A percentile compares a stretch with the other conserved stretches of the same genome.
These are phyloP conservation scores for Cicer bijugum DNA, from an alignment of 306 rosid species.

Conservation along the genomic window DNA sequence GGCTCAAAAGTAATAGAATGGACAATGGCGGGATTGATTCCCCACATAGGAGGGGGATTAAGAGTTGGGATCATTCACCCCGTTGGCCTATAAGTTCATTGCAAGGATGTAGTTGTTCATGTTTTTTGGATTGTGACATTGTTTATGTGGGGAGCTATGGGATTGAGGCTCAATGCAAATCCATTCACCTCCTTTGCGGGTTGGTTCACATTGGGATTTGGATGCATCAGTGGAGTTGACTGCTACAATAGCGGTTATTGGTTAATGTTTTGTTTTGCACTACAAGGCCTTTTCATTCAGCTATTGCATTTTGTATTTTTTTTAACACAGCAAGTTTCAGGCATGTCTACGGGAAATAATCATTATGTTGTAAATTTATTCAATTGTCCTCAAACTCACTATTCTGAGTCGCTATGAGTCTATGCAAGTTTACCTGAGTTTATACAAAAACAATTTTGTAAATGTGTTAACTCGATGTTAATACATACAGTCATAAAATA, in stretches of 20 bases:
- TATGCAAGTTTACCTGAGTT: not conserved
- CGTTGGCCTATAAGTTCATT: not conserved
- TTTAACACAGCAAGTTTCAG: too few species aligned
- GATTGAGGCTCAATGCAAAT: too few species aligned
- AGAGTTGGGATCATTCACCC: not conserved
- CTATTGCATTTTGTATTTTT: too few species aligned
- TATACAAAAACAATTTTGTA: not conserved
- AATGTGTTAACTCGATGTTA: not conserved
- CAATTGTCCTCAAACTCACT: not conserved
- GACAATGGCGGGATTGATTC: not conserved
- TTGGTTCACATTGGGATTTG: too few species aligned
- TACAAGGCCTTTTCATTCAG: too few species aligned
- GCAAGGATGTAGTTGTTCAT: not conserved
- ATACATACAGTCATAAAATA: not conserved
- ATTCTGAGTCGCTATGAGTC: not conserved
- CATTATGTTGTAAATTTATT: not conserved
- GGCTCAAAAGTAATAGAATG: too few species aligned
- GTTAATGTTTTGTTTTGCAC: too few species aligned
- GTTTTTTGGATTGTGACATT: not conserved
- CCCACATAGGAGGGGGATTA: not conserved
- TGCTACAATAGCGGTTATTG: too few species aligned
- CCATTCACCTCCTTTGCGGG: too few species aligned
- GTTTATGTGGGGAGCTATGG: too few species aligned
- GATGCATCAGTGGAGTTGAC: too few species aligned
- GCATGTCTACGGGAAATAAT: too few species aligned